Evolutionary conservation across 2,329 filamentous ascomycete species (phyloP).

Genomic region (Stachybotrys chartarum): DNA sequence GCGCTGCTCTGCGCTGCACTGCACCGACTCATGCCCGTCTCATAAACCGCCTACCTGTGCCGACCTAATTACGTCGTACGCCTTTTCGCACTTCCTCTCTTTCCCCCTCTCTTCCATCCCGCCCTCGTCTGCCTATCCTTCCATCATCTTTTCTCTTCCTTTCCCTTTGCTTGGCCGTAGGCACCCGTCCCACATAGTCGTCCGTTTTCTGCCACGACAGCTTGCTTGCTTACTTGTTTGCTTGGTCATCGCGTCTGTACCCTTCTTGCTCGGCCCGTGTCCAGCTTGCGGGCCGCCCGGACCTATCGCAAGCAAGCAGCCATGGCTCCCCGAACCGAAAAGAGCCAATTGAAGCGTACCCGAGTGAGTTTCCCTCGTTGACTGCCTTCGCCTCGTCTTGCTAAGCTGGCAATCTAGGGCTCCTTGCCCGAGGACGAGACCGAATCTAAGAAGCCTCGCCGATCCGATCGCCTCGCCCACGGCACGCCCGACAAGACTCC

Average conservation of each 20-base stretch:
- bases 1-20: too few relatives aligned
- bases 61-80: too few relatives aligned
- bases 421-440: slow-evolving; percentile 57
- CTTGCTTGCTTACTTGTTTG: background rate
- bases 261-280: slow-evolving; percentile 8
- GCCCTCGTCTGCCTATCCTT: background rate
- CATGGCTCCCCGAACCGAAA: slow-evolving; percentile 60
- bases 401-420: slow-evolving; percentile 39
- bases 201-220: background rate
- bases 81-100: too few relatives aligned
- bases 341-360: slow-evolving; percentile 78
- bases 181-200: too few relatives aligned
- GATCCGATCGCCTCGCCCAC: slow-evolving; percentile 64
- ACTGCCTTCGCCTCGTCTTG: slow-evolving; percentile 6
- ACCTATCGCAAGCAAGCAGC: slow-evolving; percentile 13
- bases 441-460: slow-evolving; percentile 77
- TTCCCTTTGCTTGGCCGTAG: background rate
- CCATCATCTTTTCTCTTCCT: background rate
- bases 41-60: too few relatives aligned
- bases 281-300: slow-evolving; percentile 8
- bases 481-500: slow-evolving; percentile 47
- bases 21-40: too few relatives aligned
- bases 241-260: background rate
- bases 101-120: too few relatives aligned
- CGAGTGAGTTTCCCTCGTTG: slow-evolving; percentile 48